Conservation (phyloP, 768 basidiomycete species). For the Clavaria fumosa region DNA sequence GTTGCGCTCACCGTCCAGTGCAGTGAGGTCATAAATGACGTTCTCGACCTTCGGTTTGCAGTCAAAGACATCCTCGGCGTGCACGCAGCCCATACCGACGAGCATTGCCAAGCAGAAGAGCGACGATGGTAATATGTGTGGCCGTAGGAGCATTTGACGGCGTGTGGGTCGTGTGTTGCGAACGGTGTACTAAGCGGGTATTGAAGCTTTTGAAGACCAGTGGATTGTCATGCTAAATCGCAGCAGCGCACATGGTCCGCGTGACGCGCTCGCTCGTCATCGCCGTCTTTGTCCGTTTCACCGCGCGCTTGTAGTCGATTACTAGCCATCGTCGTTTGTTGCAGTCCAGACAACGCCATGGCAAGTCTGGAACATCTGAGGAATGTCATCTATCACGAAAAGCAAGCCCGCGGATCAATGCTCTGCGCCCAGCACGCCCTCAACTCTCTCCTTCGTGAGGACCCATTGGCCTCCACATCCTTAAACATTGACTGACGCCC, state of each 20-base stretch:
- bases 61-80: constrained; percentile 39
- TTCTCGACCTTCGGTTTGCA: constrained; percentile 32
- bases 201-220: no score
- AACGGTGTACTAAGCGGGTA: no score
- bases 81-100: no score
- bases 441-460: constrained; percentile 65
- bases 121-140: not conserved
- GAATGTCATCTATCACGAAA: constrained; percentile 60
- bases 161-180: no score
- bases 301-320: no score
- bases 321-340: no score
- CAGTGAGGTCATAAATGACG: constrained; percentile 43
- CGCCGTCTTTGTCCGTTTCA: no score
- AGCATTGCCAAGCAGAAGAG: no score
- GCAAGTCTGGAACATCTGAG: constrained; percentile 39
- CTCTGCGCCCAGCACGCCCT: constrained; percentile 81
- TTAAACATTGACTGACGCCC: constrained; percentile 6
- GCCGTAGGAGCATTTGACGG: constrained; percentile 5
- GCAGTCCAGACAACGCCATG: no score
- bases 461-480: constrained; percentile 3
- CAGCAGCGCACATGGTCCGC: no score
- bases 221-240: no score
- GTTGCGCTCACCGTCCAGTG: constrained; percentile 35
- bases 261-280: no score
- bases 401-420: constrained; percentile 63